Base-by-base conservation (phyloP, 2,329 filamentous ascomycete species). In the Claviceps africana region DNA sequence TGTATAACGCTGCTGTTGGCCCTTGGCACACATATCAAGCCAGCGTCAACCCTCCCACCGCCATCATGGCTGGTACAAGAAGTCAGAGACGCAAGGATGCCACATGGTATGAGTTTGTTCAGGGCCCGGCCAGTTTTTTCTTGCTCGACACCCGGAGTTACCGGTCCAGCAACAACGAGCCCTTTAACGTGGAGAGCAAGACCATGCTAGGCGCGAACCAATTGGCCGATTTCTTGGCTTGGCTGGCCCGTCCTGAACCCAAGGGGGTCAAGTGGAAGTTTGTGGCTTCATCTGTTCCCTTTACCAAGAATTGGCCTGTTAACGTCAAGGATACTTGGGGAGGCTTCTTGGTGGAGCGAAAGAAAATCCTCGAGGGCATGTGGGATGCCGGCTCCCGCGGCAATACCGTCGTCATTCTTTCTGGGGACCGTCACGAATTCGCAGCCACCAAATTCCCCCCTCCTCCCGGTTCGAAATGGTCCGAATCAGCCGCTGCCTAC, bases 271-370 rank as follows among this genome's bases (percentile, higher is more conserved):
- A 84, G 61, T 98, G 93, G 91, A 97, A 97, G 71, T 82, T 98
- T 60, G 74, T 98, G 49, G 83, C 90, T 19, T 90, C 86, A 40
- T 90, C 86, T 19, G 86, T 97, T 5, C 93, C 93, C 0, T 95
- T 98, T 65, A 97, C 93, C 7, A 95, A 95, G 71, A 98, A 98
- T 67, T 98, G 93, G 91, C 85, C 82, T 25, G 80, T 95, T 57
- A 91, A 93, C 57, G 82, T 81, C 2, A 76, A 83, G 55, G 93
- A 98, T 64, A 97, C 93, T 0, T 98, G 93, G 93, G 88, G 88
- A 47, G 91, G 91, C 0, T 96, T 95, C 66, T 74, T 96, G 2
- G 71, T 76, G 48, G 93, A 98, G 71, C 83, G 93, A 17, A 79
- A 77, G 51, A 75, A 73, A 52, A 78, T 97, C 28, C 81, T 98